A percentile compares a stretch with the other conserved stretches of the same genome.
Evolutionary conservation across 2,329 filamentous ascomycete genomes (phyloP).

Genomic region (Fusarium neocosmosporiellum): DNA sequence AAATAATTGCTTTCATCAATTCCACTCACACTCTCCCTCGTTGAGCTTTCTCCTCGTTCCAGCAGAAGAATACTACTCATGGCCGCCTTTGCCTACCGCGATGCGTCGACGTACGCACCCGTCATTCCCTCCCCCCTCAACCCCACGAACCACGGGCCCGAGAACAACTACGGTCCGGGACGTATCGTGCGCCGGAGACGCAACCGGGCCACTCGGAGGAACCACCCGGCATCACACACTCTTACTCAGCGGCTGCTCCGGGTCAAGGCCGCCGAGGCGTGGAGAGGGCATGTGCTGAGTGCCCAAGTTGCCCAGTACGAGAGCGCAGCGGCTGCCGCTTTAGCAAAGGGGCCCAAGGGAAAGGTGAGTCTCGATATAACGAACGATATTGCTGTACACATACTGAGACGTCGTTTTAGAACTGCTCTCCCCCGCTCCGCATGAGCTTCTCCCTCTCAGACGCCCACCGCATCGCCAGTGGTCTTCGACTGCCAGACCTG

Average conservation of each 20-base stretch:
- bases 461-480: slow-evolving; percentile 23
- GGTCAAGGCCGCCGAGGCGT: slow-evolving; percentile 55
- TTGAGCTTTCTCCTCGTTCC: neutral
- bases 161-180: slow-evolving; percentile 22
- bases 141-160: slow-evolving; percentile 34
- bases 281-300: slow-evolving; percentile 49
- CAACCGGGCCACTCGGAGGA: slow-evolving; percentile 12
- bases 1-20: slow-evolving; percentile 3
- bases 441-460: slow-evolving; percentile 37
- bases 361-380: slow-evolving; percentile 26
- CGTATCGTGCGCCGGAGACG: slow-evolving; percentile 37
- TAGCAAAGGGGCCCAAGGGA: slow-evolving; percentile 13
- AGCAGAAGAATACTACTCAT: slow-evolving; percentile 15
- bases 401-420: slow-evolving; percentile 25
- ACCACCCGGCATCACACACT: slow-evolving; percentile 45
- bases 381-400: neutral
- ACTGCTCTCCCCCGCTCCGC: slow-evolving; percentile 34
- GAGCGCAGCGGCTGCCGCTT: slow-evolving; percentile 11
- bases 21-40: neutral
- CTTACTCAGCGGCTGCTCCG: slow-evolving; percentile 56
- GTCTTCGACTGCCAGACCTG: slow-evolving; percentile 41
- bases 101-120: slow-evolving; percentile 39
- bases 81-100: slow-evolving; percentile 26
- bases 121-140: slow-evolving; percentile 44
- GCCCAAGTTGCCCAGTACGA: slow-evolving; percentile 43